phyloP scores from a whole-genome alignment of 441 rosid genomes.

The Dalechampia spathulata region DNA sequence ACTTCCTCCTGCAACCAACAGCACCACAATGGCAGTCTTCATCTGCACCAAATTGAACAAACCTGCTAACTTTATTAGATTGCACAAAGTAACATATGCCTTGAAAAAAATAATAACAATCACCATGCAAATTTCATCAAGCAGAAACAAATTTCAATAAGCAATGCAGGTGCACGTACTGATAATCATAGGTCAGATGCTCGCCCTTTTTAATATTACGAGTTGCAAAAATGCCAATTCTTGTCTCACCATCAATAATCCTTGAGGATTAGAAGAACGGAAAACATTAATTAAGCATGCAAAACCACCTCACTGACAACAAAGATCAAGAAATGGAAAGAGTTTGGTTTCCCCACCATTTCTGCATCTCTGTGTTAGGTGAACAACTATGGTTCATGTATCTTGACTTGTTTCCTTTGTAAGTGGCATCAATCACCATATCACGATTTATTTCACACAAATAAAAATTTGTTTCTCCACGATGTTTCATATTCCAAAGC shows the following conservation, averaged over 20 bases:
- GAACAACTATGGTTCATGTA: conserved; percentile 94
- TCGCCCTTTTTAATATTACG: conserved; percentile 79
- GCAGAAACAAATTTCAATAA: neutral
- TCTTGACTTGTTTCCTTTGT: conserved; percentile 97
- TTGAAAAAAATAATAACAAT: neutral
- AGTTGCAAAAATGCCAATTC: conserved; percentile 95
- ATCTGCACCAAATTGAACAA: conserved; percentile 99
- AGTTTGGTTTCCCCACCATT: conserved; percentile 53
- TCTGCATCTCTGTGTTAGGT: conserved; percentile 98
- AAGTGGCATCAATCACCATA: conserved; percentile 97
- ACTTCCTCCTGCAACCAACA: conserved; percentile 64
- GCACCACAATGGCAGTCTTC: conserved; percentile 98
- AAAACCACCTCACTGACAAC: conserved; percentile 7
- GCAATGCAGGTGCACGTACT: conserved; percentile 44
- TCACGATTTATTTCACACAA: conserved; percentile 94
- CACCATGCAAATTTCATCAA: neutral
- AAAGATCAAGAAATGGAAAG: conserved; percentile 13
- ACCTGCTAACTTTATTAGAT: conserved; percentile 75
- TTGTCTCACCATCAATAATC: conserved; percentile 96
- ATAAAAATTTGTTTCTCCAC: conserved; percentile 92
- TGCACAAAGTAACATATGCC: conserved; percentile 14
- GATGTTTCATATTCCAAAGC: conserved; percentile 96
- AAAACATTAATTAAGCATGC: conserved; percentile 8
- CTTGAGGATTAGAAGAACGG: conserved; percentile 23
- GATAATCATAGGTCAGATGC: conserved; percentile 94